Evolutionary conservation across 306 rosid genomes (phyloP).

Genomic region (Fragaria nilgerrensis): DNA sequence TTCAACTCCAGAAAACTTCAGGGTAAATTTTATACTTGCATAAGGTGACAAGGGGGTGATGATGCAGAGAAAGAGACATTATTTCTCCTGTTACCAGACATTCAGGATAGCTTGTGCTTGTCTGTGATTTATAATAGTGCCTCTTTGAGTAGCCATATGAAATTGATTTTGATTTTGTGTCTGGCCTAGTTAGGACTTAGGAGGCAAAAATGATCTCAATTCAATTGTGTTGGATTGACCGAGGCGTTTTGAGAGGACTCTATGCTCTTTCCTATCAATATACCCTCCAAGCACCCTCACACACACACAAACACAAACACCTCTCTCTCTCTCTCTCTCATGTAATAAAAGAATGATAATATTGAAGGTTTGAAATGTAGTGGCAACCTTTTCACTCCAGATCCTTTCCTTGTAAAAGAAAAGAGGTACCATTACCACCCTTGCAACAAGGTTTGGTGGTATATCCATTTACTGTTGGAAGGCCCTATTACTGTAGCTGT

Average conservation of each 20-base stretch:
- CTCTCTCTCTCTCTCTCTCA: too few species aligned
- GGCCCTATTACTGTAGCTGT: neutral
- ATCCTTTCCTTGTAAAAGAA: neutral
- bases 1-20: constrained; percentile 47
- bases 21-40: constrained; percentile 27
- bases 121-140: neutral
- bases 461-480: neutral
- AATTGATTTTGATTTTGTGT: neutral
- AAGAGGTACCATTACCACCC: neutral
- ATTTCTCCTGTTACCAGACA: constrained; percentile 12
- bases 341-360: too few species aligned
- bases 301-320: too few species aligned
- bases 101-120: neutral
- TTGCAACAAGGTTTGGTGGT: neutral
- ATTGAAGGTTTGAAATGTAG: too few species aligned
- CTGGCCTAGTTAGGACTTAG: constrained; percentile 17
- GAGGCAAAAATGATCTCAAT: constrained; percentile 14
- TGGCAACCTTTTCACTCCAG: too few species aligned
- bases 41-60: neutral
- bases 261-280: too few species aligned
- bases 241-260: neutral
- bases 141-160: constrained; percentile 12
- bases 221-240: neutral
- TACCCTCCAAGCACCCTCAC: too few species aligned
- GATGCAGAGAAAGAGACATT: constrained; percentile 15